Evolutionary conservation across 768 basidiomycete species (phyloP), one percentile per base, ranked within the genome.

Genomic region (Cytidiella melzeri): DNA sequence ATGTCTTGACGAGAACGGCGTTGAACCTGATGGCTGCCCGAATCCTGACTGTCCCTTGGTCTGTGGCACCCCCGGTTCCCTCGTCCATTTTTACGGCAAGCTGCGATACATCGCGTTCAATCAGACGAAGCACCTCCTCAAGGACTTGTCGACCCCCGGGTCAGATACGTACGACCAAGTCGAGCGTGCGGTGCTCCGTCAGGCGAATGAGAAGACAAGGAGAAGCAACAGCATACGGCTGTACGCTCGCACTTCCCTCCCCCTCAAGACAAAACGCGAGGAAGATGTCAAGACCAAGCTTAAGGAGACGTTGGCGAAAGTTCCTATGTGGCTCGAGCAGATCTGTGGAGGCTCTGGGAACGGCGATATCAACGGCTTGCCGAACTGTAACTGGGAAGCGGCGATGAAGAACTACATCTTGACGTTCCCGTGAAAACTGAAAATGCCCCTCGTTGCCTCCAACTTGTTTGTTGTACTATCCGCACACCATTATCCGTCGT

Each of bases 61-160:
- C 26, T 89, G 87, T 54, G 86, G 87, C 58, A 89, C 87, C 4
- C 84, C 87, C n/a, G 86, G 87, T 9, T 88, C 86, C 2, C 65
- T 90, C 55, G 75, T 84, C 9, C 84, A 87, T 65, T 84, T 79
- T 67, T 88, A 73, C 64, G 43, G 67, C 6, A 69, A 56, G 24
- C 69, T 88, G 18, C 59, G 65, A 27, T 64, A 57, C 43, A 76
- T 83, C 61, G 78, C 72, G 11, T 81, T 69, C 64, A 67, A 76
- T 44, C 50, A 71, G 42, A 75, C 73, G 19, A 56, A 50, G 27
- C 48, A 56, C 18, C 50, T 71, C 30, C 56, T 81, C 25, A 48
- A 61, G 34, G 57, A 61, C 3, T 51, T 75, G 45, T 57, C 68
- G 0, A 60, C 61, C 1, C 70, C 75, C 6, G 61, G 65, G 18